Conservation (phyloP, 2,329 filamentous ascomycete species). For the Leptographium radiaticola region DNA sequence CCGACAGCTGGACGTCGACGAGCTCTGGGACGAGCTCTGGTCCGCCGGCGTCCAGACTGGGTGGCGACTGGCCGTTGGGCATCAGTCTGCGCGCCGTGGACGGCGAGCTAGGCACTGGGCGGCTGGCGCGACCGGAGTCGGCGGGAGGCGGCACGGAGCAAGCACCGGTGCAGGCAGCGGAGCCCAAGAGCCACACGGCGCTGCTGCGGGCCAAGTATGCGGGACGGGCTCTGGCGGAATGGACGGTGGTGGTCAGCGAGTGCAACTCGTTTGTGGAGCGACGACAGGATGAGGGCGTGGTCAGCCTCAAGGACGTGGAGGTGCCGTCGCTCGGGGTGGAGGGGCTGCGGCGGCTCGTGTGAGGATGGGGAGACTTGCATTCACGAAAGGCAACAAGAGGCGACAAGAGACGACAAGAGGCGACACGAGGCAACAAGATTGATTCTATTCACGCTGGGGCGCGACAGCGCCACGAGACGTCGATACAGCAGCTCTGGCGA, state of each 20-base stretch:
- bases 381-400: neutral
- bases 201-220: constrained; percentile 43
- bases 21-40: neutral
- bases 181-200: constrained; percentile 30
- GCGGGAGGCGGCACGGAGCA: constrained; percentile 8
- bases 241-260: constrained; percentile 61
- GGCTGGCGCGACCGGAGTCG: neutral
- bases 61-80: neutral
- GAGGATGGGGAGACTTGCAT: neutral
- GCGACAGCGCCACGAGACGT: too few relatives aligned
- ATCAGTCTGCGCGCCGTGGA: constrained; percentile 2
- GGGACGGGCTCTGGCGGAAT: constrained; percentile 66
- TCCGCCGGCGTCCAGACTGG: neutral
- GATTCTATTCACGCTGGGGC: too few relatives aligned
- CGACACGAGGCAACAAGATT: neutral
- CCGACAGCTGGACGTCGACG: neutral
- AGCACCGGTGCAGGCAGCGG: constrained; percentile 25
- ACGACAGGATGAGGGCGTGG: constrained; percentile 59
- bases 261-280: constrained; percentile 73
- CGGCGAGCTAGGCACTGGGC: neutral
- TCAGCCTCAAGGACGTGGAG: constrained; percentile 53
- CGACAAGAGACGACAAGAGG: neutral
- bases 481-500: too few relatives aligned
- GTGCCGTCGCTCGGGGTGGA: constrained; percentile 53
- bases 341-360: constrained; percentile 28